Evolutionary conservation across 2,329 filamentous ascomycete species (phyloP), one percentile per base, ranked within the genome.

Genomic region (Curvularia verruculosa): DNA sequence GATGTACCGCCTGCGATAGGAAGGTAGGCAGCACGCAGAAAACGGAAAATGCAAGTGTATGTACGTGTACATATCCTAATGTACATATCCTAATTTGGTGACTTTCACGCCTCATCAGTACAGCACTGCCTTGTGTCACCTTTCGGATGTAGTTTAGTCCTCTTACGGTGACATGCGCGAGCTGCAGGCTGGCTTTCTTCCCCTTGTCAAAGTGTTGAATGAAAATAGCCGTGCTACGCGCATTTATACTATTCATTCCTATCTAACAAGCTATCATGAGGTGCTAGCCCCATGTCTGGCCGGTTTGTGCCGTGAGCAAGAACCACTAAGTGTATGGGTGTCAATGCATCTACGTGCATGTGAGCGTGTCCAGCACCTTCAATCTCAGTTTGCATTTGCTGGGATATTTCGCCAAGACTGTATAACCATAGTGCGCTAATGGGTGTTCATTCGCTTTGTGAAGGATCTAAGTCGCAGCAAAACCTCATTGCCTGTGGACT

Each of bases 1-100:
- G 43, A 45, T 45, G 43, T 45, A 15, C 23, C 23, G 43, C 43
- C 43, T 29, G 15, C 24, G 24, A 29, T 45, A 12, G 19, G n/a
- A 29, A 45, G 13, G 24, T 29, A 45, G 13, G 26, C 24, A 45
- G 43, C 24, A 45, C 24, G 43, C 24, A 45, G 43, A 45, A 45
- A 45, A 24, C 43, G 43, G 43, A 45, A 45, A 45, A 24, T 45
- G 43, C 43, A 45, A 45, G n/a, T 45, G 12, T 45, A 45, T 45
- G 43, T 29, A 45, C 15, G 43, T 45, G n/a, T 45, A 45, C 24
- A 45, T 29, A 45, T 45, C 24, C 15, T n/a, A n/a, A n/a, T n/a
- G n/a, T n/a, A n/a, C n/a, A n/a, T n/a, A n/a, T n/a, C n/a, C 24
- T 45, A 18, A 12, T 45, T 29, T 6, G 24, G 43, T 29, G 26